phyloP scores from a whole-genome alignment of 2,329 filamentous ascomycete species.

The Cadophora gregata region DNA sequence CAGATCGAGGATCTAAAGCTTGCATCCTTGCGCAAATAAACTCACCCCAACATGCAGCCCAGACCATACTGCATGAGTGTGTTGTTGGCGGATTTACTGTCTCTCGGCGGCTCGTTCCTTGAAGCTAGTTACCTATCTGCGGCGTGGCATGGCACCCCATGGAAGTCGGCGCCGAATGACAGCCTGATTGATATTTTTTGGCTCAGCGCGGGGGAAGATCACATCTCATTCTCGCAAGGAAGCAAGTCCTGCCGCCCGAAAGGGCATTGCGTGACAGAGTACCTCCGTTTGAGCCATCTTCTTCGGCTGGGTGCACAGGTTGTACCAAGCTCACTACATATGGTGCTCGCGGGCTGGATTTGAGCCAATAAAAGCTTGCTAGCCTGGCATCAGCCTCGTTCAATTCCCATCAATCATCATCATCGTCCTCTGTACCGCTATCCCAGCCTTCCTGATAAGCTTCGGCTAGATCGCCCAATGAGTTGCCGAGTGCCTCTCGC shows the following conservation, averaged over 20 bases:
- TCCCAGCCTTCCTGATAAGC: slow-evolving; percentile 90
- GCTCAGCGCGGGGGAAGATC: neutral
- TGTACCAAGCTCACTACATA: no score
- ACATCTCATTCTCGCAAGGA: neutral
- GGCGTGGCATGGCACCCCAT: neutral
- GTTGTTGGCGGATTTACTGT: neutral
- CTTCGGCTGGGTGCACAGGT: slow-evolving; percentile 2
- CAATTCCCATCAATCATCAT: slow-evolving; percentile 47
- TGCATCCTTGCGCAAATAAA: neutral
- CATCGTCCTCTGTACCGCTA: slow-evolving; percentile 75
- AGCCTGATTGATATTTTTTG: neutral
- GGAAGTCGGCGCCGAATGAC: neutral
- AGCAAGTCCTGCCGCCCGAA: neutral
- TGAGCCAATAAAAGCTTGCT: slow-evolving; percentile 1
- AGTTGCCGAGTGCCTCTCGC: slow-evolving; percentile 81
- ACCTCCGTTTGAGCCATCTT: slow-evolving; percentile 14
- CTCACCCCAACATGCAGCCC: neutral
- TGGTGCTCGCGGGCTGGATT: no score
- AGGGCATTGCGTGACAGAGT: slow-evolving; percentile 10
- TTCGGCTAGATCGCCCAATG: slow-evolving; percentile 81
- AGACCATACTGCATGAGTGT: slow-evolving; percentile 2
- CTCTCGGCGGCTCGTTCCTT: neutral
- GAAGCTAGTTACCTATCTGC: neutral
- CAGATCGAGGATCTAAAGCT: neutral
- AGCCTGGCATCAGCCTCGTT: slow-evolving; percentile 15